Conservation (phyloP, 768 basidiomycete genomes). For the Stropharia rugosoannulata region DNA sequence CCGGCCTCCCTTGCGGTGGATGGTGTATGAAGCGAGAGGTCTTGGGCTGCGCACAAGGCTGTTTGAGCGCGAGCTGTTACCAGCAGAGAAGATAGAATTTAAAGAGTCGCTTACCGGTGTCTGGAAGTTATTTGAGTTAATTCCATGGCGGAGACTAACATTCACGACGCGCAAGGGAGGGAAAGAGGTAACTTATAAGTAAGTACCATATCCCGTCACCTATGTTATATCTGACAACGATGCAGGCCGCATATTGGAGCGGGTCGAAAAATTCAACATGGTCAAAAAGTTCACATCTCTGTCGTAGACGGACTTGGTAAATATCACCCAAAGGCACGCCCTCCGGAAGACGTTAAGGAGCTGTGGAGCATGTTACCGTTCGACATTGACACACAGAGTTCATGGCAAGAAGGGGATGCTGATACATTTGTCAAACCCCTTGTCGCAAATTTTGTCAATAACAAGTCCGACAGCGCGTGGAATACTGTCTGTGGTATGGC, state of each 20-base stretch:
- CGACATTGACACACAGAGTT: too few relatives aligned
- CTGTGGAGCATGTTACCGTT: too few relatives aligned
- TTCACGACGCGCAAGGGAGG: neutral
- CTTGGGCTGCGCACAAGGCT: conserved; percentile 10
- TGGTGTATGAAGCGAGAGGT: conserved; percentile 16
- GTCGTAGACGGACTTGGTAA: conserved; percentile 2
- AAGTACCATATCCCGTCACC: neutral
- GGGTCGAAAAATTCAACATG: conserved; percentile 15
- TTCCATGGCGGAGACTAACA: conserved; percentile 4
- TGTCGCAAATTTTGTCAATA: too few relatives aligned
- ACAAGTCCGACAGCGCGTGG: too few relatives aligned
- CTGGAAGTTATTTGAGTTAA: conserved; percentile 16
- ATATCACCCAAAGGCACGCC: conserved; percentile 16
- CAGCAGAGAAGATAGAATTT: conserved; percentile 4
- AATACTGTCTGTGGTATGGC: too few relatives aligned
- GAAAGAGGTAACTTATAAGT: conserved; percentile 10
- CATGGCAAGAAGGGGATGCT: too few relatives aligned
- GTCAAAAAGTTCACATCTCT: conserved; percentile 19
- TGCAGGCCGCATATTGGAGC: too few relatives aligned
- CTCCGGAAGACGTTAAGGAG: neutral
- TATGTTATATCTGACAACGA: too few relatives aligned
- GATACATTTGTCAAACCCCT: too few relatives aligned
- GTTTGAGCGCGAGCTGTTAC: conserved; percentile 1
- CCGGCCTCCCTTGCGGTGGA: conserved; percentile 19
- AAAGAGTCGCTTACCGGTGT: conserved; percentile 14